Conservation (phyloP, 176 grass and related monocot genomes). For the Stipa capillata region DNA sequence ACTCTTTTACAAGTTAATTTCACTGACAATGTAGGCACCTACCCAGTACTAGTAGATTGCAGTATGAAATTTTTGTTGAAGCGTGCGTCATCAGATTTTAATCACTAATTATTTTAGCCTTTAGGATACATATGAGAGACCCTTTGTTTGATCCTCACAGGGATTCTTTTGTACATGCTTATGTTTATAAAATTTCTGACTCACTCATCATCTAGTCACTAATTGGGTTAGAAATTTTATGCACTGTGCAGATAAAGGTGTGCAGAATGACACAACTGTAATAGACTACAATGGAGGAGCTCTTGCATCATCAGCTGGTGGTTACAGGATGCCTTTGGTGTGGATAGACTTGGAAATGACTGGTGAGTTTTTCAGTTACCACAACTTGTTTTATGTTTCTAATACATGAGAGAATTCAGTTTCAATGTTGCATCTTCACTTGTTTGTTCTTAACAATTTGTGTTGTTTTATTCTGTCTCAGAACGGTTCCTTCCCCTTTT, state of each 20-base stretch:
- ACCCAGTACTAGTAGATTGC: background rate
- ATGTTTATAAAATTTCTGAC: background rate
- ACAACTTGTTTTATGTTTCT: background rate
- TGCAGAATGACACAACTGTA: background rate
- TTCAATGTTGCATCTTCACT: background rate
- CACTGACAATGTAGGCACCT: too few species aligned
- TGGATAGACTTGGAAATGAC: slow-evolving; percentile 99
- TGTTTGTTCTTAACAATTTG: background rate
- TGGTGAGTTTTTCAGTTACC: slow-evolving; percentile 25
- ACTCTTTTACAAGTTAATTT: too few species aligned
- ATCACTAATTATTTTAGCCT: background rate
- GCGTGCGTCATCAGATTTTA: background rate
- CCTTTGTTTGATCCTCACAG: background rate
- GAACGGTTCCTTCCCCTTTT: background rate
- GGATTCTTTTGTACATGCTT: background rate
- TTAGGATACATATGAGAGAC: background rate
- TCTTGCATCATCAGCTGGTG: slow-evolving; percentile 27
- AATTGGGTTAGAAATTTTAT: background rate
- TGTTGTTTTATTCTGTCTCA: background rate
- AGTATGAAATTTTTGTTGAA: background rate
- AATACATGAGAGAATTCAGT: background rate
- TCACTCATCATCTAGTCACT: background rate
- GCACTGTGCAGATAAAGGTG: slow-evolving; percentile 26
- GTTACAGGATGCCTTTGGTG: slow-evolving; percentile 73
- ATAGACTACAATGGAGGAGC: slow-evolving; percentile 14